These are phyloP conservation scores for Cicer judaicum DNA, from an alignment of 306 rosid species.

Conservation along the genomic window DNA sequence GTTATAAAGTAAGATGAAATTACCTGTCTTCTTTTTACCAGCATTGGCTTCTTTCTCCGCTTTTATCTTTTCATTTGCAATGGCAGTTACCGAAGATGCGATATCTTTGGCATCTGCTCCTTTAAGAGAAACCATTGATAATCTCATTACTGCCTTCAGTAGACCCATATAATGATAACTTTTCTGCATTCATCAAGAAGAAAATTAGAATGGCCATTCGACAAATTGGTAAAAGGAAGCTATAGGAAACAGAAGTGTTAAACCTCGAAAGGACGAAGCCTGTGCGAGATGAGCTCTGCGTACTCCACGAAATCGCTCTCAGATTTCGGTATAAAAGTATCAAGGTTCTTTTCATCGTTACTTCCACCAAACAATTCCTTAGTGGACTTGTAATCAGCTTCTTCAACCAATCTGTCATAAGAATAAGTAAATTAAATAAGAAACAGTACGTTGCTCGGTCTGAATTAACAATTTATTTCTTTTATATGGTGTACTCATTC, in stretches of 20 bases:
- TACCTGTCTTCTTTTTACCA: slow-evolving; percentile 92
- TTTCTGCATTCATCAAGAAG: slow-evolving; percentile 65
- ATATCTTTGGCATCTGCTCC: slow-evolving; percentile 95
- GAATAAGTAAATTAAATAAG: slow-evolving; percentile 21
- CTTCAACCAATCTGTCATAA: slow-evolving; percentile 77
- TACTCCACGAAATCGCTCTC: slow-evolving; percentile 88
- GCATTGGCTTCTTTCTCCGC: slow-evolving; percentile 91
- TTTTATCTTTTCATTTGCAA: slow-evolving; percentile 91
- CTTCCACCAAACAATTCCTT: slow-evolving; percentile 72
- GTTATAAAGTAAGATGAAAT: not conserved
- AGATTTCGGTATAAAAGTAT: slow-evolving; percentile 88
- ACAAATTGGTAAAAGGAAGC: not conserved
- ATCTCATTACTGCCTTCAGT: slow-evolving; percentile 81
- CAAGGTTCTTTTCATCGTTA: slow-evolving; percentile 75
- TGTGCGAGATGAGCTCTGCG: slow-evolving; percentile 82
- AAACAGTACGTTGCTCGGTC: not conserved
- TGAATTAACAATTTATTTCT: slow-evolving; percentile 5
- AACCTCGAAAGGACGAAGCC: slow-evolving; percentile 72
- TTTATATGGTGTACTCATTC: not conserved
- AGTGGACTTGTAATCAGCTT: slow-evolving; percentile 85
- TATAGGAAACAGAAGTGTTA: not conserved
- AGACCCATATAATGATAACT: slow-evolving; percentile 76
- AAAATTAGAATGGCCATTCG: slow-evolving; percentile 33
- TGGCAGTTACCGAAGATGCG: slow-evolving; percentile 83
- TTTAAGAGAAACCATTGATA: slow-evolving; percentile 78